Conservation (phyloP, 371 early-diverging fungal genomes). For the Mucor racemosus region DNA sequence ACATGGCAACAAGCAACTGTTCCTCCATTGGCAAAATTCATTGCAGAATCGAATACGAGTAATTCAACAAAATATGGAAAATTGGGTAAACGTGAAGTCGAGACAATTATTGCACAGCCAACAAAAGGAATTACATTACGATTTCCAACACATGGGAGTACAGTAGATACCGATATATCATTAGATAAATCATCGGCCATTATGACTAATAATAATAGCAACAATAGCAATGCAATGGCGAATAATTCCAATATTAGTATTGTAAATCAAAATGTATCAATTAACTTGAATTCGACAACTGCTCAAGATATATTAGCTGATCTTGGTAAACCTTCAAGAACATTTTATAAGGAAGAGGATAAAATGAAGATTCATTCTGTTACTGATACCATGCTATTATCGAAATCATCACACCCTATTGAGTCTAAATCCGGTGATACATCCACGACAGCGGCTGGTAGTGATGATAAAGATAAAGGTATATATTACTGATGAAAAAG, state of each 20-base stretch:
- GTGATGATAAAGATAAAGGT: slow-evolving; percentile 45
- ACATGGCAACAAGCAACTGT: slow-evolving; percentile 58
- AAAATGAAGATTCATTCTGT: slow-evolving; percentile 75
- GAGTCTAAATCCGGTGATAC: slow-evolving; percentile 21
- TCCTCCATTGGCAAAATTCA: slow-evolving; percentile 46
- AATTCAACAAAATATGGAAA: slow-evolving; percentile 45
- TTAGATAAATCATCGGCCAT: slow-evolving; percentile 17
- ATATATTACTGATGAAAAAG: not conserved
- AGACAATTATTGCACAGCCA: slow-evolving; percentile 57
- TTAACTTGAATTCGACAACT: slow-evolving; percentile 53
- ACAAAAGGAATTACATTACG: slow-evolving; percentile 39
- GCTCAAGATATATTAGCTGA: slow-evolving; percentile 76
- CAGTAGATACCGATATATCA: slow-evolving; percentile 23
- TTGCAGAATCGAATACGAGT: slow-evolving; percentile 49
- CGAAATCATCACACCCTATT: slow-evolving; percentile 14
- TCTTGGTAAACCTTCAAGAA: slow-evolving; percentile 65
- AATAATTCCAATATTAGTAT: slow-evolving; percentile 25
- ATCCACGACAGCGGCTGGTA: slow-evolving; percentile 6
- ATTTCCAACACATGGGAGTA: slow-evolving; percentile 39
- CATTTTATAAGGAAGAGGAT: slow-evolving; percentile 74
- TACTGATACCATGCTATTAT: slow-evolving; percentile 22
- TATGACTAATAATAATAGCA: not conserved
- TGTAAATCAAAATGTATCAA: slow-evolving; percentile 31
- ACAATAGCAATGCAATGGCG: not conserved
- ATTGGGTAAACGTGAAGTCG: slow-evolving; percentile 49